A percentile compares a stretch with the other conserved stretches of the same genome.
Evolutionary conservation across 2,329 filamentous ascomycete genomes (phyloP).

Genomic region (Macrophomina tecta): DNA sequence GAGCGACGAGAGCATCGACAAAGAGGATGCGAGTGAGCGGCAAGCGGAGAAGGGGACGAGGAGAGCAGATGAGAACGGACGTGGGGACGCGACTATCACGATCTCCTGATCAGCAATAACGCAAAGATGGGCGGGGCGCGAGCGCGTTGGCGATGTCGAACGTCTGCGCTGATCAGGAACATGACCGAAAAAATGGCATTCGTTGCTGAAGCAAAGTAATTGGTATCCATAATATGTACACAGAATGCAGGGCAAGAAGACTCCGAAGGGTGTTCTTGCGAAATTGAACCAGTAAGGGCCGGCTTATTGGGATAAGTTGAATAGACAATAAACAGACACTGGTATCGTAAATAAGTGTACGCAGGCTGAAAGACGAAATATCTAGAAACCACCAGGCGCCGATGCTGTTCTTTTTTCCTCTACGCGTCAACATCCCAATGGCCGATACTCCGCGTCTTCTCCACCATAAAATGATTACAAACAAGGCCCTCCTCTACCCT

Average conservation of each 20-base stretch:
- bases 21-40: neutral
- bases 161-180: no score
- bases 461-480: conserved; percentile 19
- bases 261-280: neutral
- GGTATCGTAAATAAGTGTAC: conserved; percentile 19
- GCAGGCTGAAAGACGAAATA: neutral
- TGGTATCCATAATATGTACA: conserved; percentile 22
- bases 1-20: neutral
- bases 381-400: conserved; percentile 20
- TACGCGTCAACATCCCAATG: conserved; percentile 4
- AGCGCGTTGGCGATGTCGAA: neutral
- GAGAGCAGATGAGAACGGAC: neutral
- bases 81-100: conserved; percentile 15
- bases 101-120: conserved; percentile 16
- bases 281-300: conserved; percentile 20
- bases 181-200: neutral
- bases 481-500: conserved; percentile 21
- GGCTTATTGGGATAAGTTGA: conserved; percentile 23
- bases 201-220: neutral
- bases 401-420: neutral
- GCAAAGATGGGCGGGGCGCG: neutral
- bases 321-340: conserved; percentile 26
- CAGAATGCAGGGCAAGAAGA: neutral
- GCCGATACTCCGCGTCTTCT: neutral
- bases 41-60: neutral